Percentiles rank a stretch among this genome's conserved stretches.
Conservation (phyloP, 768 basidiomycete species). For the Collybia sp. region DNA sequence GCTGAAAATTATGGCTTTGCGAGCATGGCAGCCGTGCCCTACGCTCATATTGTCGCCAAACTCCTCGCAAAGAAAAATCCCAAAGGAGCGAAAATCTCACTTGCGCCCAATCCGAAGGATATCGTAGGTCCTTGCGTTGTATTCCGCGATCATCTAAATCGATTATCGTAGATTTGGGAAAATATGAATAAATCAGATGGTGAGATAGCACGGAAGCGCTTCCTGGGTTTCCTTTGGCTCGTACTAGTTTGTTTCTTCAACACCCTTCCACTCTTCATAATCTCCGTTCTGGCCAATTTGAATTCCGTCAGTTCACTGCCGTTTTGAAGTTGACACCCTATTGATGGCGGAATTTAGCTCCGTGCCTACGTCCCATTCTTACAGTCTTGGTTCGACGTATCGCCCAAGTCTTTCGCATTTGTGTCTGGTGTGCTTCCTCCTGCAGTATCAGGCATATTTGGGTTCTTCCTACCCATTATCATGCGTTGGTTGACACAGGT, state of each 20-base stretch:
- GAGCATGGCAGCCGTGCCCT: conserved; percentile 83
- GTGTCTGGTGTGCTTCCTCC: conserved; percentile 94
- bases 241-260: conserved; percentile 87
- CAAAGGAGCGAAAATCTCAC: conserved; percentile 62
- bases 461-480: conserved; percentile 85
- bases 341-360: conserved; percentile 34
- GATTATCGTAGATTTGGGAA: conserved; percentile 67
- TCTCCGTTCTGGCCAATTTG: conserved; percentile 91
- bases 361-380: conserved; percentile 73
- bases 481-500: conserved; percentile 86
- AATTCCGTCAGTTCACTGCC: conserved; percentile 49
- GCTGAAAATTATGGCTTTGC: conserved; percentile 92
- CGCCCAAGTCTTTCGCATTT: conserved; percentile 68
- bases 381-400: conserved; percentile 59
- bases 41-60: conserved; percentile 82
- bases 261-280: conserved; percentile 86
- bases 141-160: background rate
- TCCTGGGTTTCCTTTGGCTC: conserved; percentile 77
- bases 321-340: background rate
- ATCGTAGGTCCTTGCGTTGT: conserved; percentile 46
- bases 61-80: conserved; percentile 63
- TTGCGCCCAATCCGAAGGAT: conserved; percentile 89
- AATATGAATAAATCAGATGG: conserved; percentile 77
- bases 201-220: conserved; percentile 61
- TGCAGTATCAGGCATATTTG: conserved; percentile 81